Base-by-base conservation (phyloP, 2,329 filamentous ascomycete genomes). In the Eutypa lata region DNA sequence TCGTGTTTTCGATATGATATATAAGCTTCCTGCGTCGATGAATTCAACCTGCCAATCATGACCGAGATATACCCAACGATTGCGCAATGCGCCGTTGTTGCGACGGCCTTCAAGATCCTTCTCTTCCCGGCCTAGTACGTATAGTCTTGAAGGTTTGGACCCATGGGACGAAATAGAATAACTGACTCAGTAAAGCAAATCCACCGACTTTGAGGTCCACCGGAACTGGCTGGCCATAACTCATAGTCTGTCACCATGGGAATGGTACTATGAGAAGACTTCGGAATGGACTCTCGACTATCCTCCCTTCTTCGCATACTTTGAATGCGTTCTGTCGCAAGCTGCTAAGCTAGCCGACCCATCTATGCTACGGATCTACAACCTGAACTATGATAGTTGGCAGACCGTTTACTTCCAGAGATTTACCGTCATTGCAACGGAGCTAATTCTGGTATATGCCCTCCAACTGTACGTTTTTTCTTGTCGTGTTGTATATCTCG, bases 201-300 rank as follows among this genome's bases (percentile, higher is more conserved):
- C 94, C 6, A 99, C 94, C 63, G 94, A 99, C 72, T 99, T 99
- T 66, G 94, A 99, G 73, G 94, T 99, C 51, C 94, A 99, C 74
- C 87, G 94, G 60, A 99, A 99, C 77, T 99, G 94, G 94, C 85
- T 99, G 40, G 94, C 94, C 58, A 91, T 97, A 62, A 97, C 94
- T 4, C 81, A 96, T 73, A 96, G 89, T 56, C 80, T 97, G 19
- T 90, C 93, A 3, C 74, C 92, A 48, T 85, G 89, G 71, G 80
- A 95, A 61, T 99, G 94, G 94, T 99, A 99, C 74, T 92, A 88
- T 68, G 94, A 99, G 79, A 88, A 92, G 75, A 96, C 92, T 2
- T 99, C 94, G 54, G 91, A 97, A 90, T 99, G 94, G 94, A 99
- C 94, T 0, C 87, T 99, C 66, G 94, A 99, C 75, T 99, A 99